Base-by-base conservation (phyloP, 2,329 filamentous ascomycete species). In the Penicillium digitatum region DNA sequence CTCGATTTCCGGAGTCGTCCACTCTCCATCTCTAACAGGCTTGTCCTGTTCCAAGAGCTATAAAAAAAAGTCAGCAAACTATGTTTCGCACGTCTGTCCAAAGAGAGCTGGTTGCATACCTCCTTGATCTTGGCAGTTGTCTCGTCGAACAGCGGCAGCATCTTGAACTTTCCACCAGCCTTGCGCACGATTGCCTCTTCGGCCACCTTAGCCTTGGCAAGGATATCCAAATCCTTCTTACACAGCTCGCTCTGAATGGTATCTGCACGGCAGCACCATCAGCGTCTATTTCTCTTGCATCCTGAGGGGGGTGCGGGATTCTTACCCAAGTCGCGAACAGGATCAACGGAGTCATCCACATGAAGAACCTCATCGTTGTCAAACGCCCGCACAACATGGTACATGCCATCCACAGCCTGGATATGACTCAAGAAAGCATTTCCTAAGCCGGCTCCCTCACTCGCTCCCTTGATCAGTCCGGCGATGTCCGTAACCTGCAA, bases 171-270 rank as follows among this genome's bases (percentile, higher is more conserved):
- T 20, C 49, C 42, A 26, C 49, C 49, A n/a, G 49, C 49, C 32
- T 52, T 52, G 2, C 44, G 42, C 26, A 52, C 49, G 24, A 52
- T 47, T 32, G 34, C 26, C 44, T 52, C 49, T 31, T 52, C 49
- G 11, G 49, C 49, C 32, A 52, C 16, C 32, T 46, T 38, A 2
- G 49, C 44, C 24, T 52, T 52, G 24, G 34, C n/a, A 22, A 52
- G 49, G 20, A 52, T 52, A 47, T 52, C 49, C 37, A 47, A 31
- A 39, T 52, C 49, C 37, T 52, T 52, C 42, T 52, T 52, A 26
- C 49, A 52, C 26, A 52, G 18, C 49, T 52, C 49, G 42, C 49
- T 52, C 29, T 52, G 49, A 18, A 52, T 52, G 6, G 49, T 52
- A 32, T 52, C 49, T 52, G 32, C 12, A 20, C 3, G 10, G 11